phyloP scores from a whole-genome alignment of 306 rosid species.

The Malus asiatica region DNA sequence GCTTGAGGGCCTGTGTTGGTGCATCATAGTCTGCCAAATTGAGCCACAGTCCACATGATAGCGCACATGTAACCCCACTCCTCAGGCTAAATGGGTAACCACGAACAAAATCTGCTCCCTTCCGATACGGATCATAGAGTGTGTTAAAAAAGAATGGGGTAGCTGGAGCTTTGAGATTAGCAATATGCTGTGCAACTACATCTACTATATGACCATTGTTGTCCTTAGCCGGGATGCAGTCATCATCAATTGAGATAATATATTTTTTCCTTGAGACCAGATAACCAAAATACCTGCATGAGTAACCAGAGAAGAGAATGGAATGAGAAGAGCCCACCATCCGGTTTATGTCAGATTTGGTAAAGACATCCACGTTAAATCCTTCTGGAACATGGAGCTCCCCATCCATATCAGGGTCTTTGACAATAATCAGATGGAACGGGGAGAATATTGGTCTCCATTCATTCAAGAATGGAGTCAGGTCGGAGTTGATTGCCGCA shows the following conservation, averaged over 20 bases:
- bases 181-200: constrained; percentile 63
- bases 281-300: constrained; percentile 90
- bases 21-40: constrained; percentile 88
- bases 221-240: constrained; percentile 79
- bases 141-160: constrained; percentile 99
- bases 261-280: constrained; percentile 76
- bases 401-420: constrained; percentile 77
- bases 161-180: constrained; percentile 83
- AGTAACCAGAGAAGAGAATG: constrained; percentile 73
- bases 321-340: constrained; percentile 64
- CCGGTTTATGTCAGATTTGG: constrained; percentile 57
- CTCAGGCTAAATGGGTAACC: constrained; percentile 99
- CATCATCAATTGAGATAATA: constrained; percentile 82
- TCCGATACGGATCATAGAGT: constrained; percentile 80
- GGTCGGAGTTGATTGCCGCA: constrained; percentile 67
- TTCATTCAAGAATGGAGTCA: constrained; percentile 58
- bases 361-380: constrained; percentile 50
- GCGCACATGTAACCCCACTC: constrained; percentile 69
- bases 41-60: constrained; percentile 96
- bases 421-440: constrained; percentile 75
- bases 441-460: constrained; percentile 73
- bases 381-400: constrained; percentile 76
- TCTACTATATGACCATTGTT: constrained; percentile 49
- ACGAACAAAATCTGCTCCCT: constrained; percentile 95
- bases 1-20: constrained; percentile 94